A percentile compares a stretch with the other conserved stretches of the same genome.
Conservation (phyloP, 306 rosid species). For the Cucumis cinereus region DNA sequence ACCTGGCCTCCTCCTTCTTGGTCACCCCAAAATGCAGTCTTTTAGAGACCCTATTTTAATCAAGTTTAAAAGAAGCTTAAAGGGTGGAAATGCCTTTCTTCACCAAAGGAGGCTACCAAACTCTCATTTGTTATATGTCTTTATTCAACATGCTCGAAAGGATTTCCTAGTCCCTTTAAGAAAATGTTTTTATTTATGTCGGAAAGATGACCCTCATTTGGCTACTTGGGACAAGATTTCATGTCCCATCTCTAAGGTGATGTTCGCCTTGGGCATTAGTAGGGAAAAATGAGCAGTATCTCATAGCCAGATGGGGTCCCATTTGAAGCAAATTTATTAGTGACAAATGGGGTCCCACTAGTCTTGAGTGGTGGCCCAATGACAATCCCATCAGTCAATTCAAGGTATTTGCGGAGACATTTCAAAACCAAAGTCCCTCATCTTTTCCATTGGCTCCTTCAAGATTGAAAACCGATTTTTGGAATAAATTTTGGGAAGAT, state of each 20-base stretch:
- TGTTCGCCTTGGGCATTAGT: neutral
- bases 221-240: neutral
- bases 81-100: neutral
- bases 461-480: neutral
- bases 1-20: neutral
- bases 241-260: neutral
- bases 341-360: neutral
- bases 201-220: neutral
- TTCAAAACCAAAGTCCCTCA: neutral
- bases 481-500: neutral
- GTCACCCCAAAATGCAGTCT: neutral
- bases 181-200: too few species aligned
- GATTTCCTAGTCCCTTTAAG: neutral
- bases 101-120: neutral
- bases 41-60: neutral
- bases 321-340: neutral
- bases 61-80: neutral
- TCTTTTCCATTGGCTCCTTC: neutral
- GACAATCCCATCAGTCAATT: neutral
- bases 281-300: neutral
- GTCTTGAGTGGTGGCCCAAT: neutral
- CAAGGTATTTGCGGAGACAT: neutral
- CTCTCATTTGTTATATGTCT: neutral
- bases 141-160: neutral
- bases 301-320: neutral